Evolutionary conservation across 177 flowering plant genomes (phyloP).

Genomic region (Telopea speciosissima): DNA sequence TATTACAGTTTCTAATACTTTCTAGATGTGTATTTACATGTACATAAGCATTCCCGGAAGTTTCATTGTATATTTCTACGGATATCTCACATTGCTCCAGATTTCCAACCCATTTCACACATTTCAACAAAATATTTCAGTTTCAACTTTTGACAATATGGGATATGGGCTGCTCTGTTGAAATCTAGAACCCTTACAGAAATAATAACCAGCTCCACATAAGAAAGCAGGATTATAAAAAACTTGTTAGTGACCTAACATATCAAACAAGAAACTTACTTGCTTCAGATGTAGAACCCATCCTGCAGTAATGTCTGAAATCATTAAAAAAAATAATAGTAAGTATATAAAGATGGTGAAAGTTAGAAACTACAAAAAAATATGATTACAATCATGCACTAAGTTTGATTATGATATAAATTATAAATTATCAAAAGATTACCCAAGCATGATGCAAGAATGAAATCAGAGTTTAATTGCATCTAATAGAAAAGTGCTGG

Average conservation of each 20-base stretch:
- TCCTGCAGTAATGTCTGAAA: slow-evolving; percentile 88
- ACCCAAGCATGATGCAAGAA: background rate
- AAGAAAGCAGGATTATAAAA: background rate
- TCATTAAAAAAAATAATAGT: slow-evolving; percentile 1
- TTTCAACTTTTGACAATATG: no score
- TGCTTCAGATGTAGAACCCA: slow-evolving; percentile 69
- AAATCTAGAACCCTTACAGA: no score
- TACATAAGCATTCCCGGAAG: no score
- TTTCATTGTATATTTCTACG: no score
- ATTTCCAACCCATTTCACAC: no score
- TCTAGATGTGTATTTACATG: no score
- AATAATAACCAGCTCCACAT: no score
- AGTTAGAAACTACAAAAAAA: background rate
- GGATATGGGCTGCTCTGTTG: no score
- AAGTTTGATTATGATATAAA: no score
- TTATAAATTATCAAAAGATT: background rate
- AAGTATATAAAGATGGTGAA: slow-evolving; percentile 8
- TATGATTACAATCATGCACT: background rate
- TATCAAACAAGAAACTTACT: slow-evolving; percentile 36
- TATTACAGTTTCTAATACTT: no score
- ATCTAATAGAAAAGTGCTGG: slow-evolving; percentile 9
- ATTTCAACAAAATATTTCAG: no score
- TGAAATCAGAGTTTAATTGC: background rate
- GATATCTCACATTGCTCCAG: no score
- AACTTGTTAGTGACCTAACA: background rate